Evolutionary conservation across 176 grass and related monocot species (phyloP), one percentile per base, ranked within the genome.

Genomic region (Triticum turgidum): DNA sequence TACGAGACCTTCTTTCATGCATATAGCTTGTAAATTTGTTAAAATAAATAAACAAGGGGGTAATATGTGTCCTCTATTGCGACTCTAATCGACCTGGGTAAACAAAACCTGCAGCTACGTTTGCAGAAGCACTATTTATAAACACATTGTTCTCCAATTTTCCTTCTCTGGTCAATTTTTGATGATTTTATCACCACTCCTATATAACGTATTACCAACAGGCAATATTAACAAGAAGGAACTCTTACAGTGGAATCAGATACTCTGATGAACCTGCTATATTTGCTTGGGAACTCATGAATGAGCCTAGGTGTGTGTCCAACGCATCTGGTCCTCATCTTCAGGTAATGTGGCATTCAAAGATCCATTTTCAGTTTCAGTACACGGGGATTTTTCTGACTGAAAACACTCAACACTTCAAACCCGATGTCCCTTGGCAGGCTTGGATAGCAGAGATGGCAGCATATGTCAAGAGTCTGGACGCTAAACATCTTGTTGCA

Each of bases 281-380:
- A 88, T 98, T 98, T 98, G 90, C 93, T 32, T 98, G 96, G 96
- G 96, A 98, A 79, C 91, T 98, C 45, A 95, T 98, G 70, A 98
- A 95, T 92, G 96, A 98, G 67, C 93, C 96, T 87, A 87, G 96
- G 71, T 98, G 96, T 86, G 69, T 89, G 27, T 94, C 90, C 27
- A 94, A 92, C 67, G 89, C 93, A 83, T 95, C 93, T 30, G 86
- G 81, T 84, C 90, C 90, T 84, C 63, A 92, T 92, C 72, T 98
- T 89, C 90, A 95, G 93, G 93, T 98, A 87, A 65, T 11, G 11
- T 51, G 51, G 47, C 51, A 45, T 69, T 71, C 22, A 37, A 25
- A 78, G 62, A 20, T 3, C 20, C 7, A 20, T 74, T 84, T 81
- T 69, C 59, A 27, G 39, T 68, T 58, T 42, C 8, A 21, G 18